Conservation (phyloP, 164 flowering plant genomes). For the Piper longum region DNA sequence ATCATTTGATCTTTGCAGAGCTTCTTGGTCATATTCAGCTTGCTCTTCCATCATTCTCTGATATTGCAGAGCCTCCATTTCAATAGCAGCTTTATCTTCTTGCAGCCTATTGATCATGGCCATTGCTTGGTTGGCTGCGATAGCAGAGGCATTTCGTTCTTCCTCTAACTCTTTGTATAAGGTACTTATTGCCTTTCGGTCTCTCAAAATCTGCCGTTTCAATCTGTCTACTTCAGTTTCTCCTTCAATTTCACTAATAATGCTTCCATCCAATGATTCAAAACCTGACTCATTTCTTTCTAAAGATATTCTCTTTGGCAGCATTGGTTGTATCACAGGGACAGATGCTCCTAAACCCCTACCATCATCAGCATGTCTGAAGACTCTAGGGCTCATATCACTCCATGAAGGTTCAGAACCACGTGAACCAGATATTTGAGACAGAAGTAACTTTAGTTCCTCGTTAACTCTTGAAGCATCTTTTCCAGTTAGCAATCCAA, state of each 20-base stretch:
- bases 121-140: slow-evolving; percentile 86
- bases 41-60: slow-evolving; percentile 96
- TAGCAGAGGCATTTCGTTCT: slow-evolving; percentile 86
- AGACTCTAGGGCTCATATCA: slow-evolving; percentile 57
- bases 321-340: slow-evolving; percentile 24
- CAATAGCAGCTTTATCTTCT: slow-evolving; percentile 85
- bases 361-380: slow-evolving; percentile 30
- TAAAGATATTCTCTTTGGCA: slow-evolving; percentile 27
- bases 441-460: slow-evolving; percentile 51
- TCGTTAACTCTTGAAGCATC: slow-evolving; percentile 47
- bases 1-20: slow-evolving; percentile 55
- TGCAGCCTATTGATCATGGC: slow-evolving; percentile 93
- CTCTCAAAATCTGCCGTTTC: slow-evolving; percentile 63
- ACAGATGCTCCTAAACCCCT: slow-evolving; percentile 30
- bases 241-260: slow-evolving; percentile 35
- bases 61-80: slow-evolving; percentile 84
- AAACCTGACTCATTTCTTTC: slow-evolving; percentile 73
- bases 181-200: slow-evolving; percentile 37
- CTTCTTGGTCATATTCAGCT: slow-evolving; percentile 86
- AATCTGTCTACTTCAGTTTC: slow-evolving; percentile 46
- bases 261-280: slow-evolving; percentile 36
- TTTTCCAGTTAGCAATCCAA: slow-evolving; percentile 36
- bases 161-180: slow-evolving; percentile 71
- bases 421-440: slow-evolving; percentile 53
- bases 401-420: slow-evolving; percentile 35